Percentiles rank a stretch among this genome's conserved stretches.
These are phyloP conservation scores for Hypoxylon sp. DNA, from an alignment of 2,329 filamentous ascomycete genomes.

Conservation along the genomic window DNA sequence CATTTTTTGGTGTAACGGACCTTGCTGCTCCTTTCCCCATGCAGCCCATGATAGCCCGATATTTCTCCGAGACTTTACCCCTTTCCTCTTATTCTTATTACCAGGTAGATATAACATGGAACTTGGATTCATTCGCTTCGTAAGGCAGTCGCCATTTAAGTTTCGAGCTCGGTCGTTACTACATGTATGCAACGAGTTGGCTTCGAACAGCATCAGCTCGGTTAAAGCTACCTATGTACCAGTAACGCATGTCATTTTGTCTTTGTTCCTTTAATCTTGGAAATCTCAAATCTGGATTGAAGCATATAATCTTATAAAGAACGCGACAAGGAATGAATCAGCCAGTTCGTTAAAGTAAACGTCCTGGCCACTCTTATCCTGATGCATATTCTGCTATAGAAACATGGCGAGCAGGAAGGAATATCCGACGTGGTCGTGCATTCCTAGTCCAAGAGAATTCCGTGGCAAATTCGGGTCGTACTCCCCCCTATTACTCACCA, in stretches of 20 bases:
- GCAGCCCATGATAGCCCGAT: constrained; percentile 4
- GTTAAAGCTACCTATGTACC: background rate
- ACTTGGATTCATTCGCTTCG: background rate
- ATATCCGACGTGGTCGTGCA: background rate
- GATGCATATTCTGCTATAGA: too few relatives aligned
- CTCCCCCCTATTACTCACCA: background rate
- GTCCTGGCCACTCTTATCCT: background rate
- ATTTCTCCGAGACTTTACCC: constrained; percentile 17
- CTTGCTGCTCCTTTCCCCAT: background rate
- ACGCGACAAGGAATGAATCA: background rate
- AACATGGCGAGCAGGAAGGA: background rate
- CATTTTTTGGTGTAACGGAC: constrained; percentile 9
- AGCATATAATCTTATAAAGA: background rate
- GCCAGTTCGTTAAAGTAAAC: background rate
- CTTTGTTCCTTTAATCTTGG: background rate
- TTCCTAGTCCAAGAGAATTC: background rate
- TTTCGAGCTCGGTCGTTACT: background rate
- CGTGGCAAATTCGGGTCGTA: background rate
- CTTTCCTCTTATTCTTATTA: background rate
- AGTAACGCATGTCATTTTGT: background rate
- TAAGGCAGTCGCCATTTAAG: background rate
- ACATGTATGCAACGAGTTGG: background rate
- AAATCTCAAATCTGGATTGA: background rate
- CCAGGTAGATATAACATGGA: background rate
- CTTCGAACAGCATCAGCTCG: background rate